Evolutionary conservation across 805 yeast species (phyloP).

Genomic region (Metschnikowia proteae): DNA sequence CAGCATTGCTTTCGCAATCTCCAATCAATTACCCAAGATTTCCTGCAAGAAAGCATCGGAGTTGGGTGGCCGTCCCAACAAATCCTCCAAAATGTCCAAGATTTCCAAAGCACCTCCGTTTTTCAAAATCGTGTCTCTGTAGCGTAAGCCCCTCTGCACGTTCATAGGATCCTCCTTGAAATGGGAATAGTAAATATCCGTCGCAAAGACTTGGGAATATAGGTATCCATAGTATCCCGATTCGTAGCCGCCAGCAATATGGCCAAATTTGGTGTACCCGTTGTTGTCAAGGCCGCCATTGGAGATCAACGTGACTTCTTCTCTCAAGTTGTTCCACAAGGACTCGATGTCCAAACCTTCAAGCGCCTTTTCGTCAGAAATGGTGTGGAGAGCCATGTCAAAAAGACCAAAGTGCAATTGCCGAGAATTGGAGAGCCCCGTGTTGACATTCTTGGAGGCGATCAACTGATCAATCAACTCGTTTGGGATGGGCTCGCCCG

Average conservation of each 20-base stretch:
- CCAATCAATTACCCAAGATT: constrained; percentile 29
- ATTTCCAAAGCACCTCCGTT: constrained; percentile 76
- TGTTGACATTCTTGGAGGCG: constrained; percentile 49
- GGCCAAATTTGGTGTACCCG: constrained; percentile 77
- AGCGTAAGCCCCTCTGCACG: constrained; percentile 54
- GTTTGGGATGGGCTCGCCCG: constrained; percentile 56
- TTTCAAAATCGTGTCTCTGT: constrained; percentile 64
- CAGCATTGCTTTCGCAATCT: too few species aligned
- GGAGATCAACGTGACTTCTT: constrained; percentile 56
- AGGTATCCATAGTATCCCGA: constrained; percentile 84
- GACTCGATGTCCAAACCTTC: constrained; percentile 44
- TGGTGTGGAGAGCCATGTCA: constrained; percentile 68
- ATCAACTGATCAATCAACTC: constrained; percentile 14
- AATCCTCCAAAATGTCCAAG: constrained; percentile 56
- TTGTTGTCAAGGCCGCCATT: constrained; percentile 53
- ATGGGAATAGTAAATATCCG: constrained; percentile 71
- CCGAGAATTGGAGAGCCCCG: constrained; percentile 65
- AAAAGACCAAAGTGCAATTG: constrained; percentile 77
- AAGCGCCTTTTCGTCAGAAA: constrained; percentile 39
- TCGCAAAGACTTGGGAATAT: constrained; percentile 83
- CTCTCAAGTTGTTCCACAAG: constrained; percentile 65
- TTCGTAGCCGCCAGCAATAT: constrained; percentile 77
- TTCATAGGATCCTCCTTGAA: constrained; percentile 69
- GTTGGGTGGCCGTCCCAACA: constrained; percentile 74
- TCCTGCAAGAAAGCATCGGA: constrained; percentile 70